A percentile compares a stretch with the other conserved stretches of the same genome.
These are phyloP conservation scores for Crotalaria pallida DNA, from an alignment of 306 rosid genomes.

Conservation along the genomic window DNA sequence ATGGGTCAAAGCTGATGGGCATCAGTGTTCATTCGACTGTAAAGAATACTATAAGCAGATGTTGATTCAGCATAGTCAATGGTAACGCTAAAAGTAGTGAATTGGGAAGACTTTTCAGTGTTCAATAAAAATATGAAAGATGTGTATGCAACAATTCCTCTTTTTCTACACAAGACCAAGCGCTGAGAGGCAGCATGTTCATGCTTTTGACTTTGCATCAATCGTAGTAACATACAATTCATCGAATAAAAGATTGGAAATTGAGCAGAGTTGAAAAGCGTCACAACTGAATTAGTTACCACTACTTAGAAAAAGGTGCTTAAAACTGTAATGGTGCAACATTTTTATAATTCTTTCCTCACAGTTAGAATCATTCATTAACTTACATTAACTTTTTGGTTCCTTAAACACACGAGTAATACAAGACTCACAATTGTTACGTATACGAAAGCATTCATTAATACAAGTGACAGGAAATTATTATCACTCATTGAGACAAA, in stretches of 20 bases:
- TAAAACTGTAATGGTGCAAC: neutral
- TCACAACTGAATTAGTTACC: neutral
- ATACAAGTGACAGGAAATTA: constrained; percentile 29
- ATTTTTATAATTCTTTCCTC: neutral
- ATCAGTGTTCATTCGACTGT: no score
- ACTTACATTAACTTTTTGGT: neutral
- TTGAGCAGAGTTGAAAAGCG: neutral
- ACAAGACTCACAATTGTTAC: constrained; percentile 15
- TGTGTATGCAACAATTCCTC: neutral
- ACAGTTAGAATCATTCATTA: neutral
- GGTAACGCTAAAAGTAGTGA: no score
- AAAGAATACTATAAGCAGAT: no score
- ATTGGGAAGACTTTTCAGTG: neutral
- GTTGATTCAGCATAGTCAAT: no score
- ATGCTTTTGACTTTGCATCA: neutral
- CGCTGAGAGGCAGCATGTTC: neutral
- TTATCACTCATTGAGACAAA: constrained; percentile 29
- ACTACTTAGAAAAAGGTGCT: neutral
- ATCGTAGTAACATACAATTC: neutral
- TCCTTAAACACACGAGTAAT: neutral
- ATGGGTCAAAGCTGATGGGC: no score
- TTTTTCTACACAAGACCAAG: neutral
- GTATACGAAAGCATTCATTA: constrained; percentile 22
- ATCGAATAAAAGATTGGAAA: neutral
- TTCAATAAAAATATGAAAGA: neutral